phyloP scores from a whole-genome alignment of 192 early-diverging fungal species.

The Glomus cerebriforme region DNA sequence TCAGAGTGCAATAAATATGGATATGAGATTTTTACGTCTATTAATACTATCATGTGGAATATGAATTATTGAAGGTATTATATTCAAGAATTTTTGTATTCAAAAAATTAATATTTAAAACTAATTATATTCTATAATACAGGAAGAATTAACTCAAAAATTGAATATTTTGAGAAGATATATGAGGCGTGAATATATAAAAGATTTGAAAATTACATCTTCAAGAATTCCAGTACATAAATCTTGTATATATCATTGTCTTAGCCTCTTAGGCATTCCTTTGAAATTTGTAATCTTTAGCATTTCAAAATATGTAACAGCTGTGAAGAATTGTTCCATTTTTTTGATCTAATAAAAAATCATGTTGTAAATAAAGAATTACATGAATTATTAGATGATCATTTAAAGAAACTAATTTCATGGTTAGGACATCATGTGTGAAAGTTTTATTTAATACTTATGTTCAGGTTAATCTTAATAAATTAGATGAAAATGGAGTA shows the following conservation, averaged over 20 bases:
- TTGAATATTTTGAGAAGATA: background rate
- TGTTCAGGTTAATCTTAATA: background rate
- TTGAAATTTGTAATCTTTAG: background rate
- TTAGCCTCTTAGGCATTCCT: background rate
- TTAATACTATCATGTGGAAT: too few species aligned
- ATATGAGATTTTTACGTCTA: too few species aligned
- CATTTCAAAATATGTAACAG: background rate
- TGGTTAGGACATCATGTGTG: background rate
- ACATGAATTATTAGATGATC: background rate
- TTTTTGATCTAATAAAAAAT: slow-evolving; percentile 1
- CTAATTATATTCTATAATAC: too few species aligned
- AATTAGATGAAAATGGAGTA: background rate
- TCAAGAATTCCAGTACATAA: background rate
- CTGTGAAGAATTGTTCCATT: background rate
- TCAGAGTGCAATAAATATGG: too few species aligned
- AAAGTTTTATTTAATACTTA: background rate
- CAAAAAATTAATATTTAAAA: too few species aligned
- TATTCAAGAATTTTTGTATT: too few species aligned
- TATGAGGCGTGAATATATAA: background rate
- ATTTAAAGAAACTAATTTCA: background rate
- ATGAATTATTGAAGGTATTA: too few species aligned
- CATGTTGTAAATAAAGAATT: background rate
- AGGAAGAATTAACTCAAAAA: too few species aligned
- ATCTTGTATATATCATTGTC: background rate
- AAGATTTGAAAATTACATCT: background rate